Evolutionary conservation across 495 filamentous ascomycete species (phyloP).

Genomic region (Trichoderma parareesei): DNA sequence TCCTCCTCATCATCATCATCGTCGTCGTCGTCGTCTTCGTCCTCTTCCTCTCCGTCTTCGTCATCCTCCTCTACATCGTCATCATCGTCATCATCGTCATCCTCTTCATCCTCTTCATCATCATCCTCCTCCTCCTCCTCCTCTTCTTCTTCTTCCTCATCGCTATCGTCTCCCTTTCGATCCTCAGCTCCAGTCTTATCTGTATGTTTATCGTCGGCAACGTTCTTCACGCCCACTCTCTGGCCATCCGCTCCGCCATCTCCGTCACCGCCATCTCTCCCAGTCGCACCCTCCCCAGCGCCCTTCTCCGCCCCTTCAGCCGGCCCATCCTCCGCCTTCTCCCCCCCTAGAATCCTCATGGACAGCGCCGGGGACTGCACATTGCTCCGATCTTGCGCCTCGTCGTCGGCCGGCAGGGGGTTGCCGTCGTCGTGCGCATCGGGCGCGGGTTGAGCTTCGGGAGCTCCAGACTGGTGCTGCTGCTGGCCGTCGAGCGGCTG

Average conservation of each 20-base stretch:
- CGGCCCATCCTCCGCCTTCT: background rate
- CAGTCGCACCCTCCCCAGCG: background rate
- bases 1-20: constrained; percentile 77
- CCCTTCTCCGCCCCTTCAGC: background rate
- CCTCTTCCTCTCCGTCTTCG: constrained; percentile 28
- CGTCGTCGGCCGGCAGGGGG: background rate
- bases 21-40: constrained; percentile 44
- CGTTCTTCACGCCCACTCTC: no score
- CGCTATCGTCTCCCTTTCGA: no score
- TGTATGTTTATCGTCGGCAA: no score
- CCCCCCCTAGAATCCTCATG: background rate
- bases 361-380: background rate
- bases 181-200: no score
- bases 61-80: constrained; percentile 19
- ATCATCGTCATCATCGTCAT: constrained; percentile 13
- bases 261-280: constrained; percentile 4
- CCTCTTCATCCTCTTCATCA: background rate
- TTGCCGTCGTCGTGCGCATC: background rate
- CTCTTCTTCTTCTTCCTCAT: background rate
- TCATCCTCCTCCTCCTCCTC: background rate
- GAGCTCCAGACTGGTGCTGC: background rate
- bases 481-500: constrained; percentile 2
- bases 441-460: background rate
- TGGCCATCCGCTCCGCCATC: background rate
- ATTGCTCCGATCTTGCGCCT: background rate